Evolutionary conservation across 805 yeast species (phyloP), one percentile per base, ranked within the genome.

Genomic region (Sporopachydermia quercuum): DNA sequence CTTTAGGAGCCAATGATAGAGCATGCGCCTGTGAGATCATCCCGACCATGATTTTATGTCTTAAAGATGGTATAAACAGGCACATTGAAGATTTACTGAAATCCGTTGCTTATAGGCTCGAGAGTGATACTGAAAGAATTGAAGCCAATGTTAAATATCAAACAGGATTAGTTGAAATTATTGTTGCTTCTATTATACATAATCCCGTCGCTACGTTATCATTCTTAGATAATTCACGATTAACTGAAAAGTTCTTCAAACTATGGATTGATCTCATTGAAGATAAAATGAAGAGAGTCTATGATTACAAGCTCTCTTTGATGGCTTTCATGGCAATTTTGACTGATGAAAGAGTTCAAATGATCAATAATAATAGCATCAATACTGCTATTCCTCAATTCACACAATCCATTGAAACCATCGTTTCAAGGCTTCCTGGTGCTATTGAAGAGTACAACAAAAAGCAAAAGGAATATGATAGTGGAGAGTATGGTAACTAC

Each of bases 221-320:
- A 14, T 52, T 66, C 4, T 59, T 87, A 44, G 63, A 65, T 43
- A 63, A 66, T 38, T 51, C 56, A 13, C 58, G 65, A 14, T 62
- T 65, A 37, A 53, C 75, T 3, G 65, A 67, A 27, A 49, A 59
- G 11, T 72, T 83, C 49, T 71, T 87, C 49, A 64, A 64, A 17
- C 54, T 65, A 40, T 85, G 96, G 96, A 71, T 80, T 50, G 62
- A 67, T 15, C 49, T 66, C 5, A 60, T 75, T 34, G 70, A 76
- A 3, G 30, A 23, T 8, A 59, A 62, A 18, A 66, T 79, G 48
- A 67, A 68, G 16, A 64, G 94, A 43, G 94, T 84, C 2, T 82
- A 70, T 50, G 97, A 89, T 57, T 65, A 84, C 55, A 87, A 86
- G 57, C 58, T 89, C 35, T 74, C 83, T 1, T 62, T 74, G 2